Conservation (phyloP, 2,329 filamentous ascomycete species). For the Cytospora piceicola region DNA sequence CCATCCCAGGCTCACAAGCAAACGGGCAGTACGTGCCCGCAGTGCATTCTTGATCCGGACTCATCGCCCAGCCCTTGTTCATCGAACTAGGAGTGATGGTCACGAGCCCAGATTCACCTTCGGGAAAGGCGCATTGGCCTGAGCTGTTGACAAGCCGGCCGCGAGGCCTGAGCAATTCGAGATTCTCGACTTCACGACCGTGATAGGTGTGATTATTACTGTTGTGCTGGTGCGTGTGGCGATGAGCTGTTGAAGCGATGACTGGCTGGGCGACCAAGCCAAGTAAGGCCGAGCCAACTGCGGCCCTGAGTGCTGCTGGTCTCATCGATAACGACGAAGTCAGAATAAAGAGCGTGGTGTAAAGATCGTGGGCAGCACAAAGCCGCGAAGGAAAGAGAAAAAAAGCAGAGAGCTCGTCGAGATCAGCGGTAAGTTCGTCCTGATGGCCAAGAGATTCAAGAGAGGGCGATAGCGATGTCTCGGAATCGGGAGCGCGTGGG, state of each 20-base stretch:
- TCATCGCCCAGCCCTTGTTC: constrained; percentile 82
- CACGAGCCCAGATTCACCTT: constrained; percentile 68
- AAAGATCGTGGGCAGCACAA: constrained; percentile 30
- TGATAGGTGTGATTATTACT: constrained; percentile 44
- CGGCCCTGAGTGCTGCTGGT: constrained; percentile 53
- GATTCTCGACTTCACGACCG: constrained; percentile 10
- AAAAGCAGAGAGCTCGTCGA: background rate
- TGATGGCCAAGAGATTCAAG: background rate
- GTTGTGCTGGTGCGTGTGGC: constrained; percentile 39
- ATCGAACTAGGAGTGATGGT: constrained; percentile 63
- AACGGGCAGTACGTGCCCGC: constrained; percentile 74
- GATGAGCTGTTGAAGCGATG: constrained; percentile 45
- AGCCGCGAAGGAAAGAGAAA: constrained; percentile 14
- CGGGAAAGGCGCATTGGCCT: constrained; percentile 66
- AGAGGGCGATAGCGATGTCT: constrained; percentile 15
- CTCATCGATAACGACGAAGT: constrained; percentile 51
- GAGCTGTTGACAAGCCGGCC: constrained; percentile 53
- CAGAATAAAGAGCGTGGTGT: constrained; percentile 25
- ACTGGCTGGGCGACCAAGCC: constrained; percentile 49
- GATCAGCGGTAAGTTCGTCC: background rate
- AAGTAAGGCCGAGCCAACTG: constrained; percentile 53
- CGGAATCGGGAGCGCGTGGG: constrained; percentile 14
- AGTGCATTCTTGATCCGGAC: constrained; percentile 71
- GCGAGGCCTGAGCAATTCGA: constrained; percentile 30
- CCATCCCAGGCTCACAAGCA: constrained; percentile 74